phyloP scores from a whole-genome alignment of 768 basidiomycete species.

The Auricularia sp. region DNA sequence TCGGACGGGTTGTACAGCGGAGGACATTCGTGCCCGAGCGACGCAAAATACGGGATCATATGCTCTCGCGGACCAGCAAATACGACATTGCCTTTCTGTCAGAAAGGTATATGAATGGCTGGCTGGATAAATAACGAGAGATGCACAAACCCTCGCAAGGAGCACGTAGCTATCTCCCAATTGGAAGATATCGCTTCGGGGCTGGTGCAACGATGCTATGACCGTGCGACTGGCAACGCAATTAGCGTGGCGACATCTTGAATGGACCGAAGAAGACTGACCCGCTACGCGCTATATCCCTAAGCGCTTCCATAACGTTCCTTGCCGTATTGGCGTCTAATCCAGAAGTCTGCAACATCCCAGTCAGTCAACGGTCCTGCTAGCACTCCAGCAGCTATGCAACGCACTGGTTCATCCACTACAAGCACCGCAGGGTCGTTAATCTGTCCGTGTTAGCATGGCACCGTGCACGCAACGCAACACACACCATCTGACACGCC shows the following conservation, averaged over 20 bases:
- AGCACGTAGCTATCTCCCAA: constrained; percentile 16
- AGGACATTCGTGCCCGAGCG: constrained; percentile 26
- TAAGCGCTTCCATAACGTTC: constrained; percentile 34
- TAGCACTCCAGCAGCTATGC: not conserved
- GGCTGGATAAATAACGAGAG: not conserved
- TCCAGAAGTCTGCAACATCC: constrained; percentile 21
- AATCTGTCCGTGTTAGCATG: constrained; percentile 10
- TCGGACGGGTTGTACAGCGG: constrained; percentile 30
- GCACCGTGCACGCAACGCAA: not conserved
- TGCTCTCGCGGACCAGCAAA: constrained; percentile 18
- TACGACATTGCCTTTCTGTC: constrained; percentile 11
- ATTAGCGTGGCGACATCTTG: not conserved
- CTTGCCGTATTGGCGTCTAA: constrained; percentile 35
- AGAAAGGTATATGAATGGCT: not conserved
- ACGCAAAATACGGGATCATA: constrained; percentile 23
- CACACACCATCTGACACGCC: constrained; percentile 28
- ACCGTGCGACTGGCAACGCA: constrained; percentile 21
- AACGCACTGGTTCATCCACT: constrained; percentile 21
- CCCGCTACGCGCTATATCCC: constrained; percentile 29
- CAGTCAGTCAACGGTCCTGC: constrained; percentile 6
- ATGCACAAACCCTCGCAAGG: constrained; percentile 10
- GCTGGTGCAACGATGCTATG: constrained; percentile 24
- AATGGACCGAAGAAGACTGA: not conserved
- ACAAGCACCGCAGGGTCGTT: constrained; percentile 29
- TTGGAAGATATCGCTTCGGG: constrained; percentile 20